Base-by-base conservation (phyloP, 148 eudicot genomes). In the Camellia sinensis region DNA sequence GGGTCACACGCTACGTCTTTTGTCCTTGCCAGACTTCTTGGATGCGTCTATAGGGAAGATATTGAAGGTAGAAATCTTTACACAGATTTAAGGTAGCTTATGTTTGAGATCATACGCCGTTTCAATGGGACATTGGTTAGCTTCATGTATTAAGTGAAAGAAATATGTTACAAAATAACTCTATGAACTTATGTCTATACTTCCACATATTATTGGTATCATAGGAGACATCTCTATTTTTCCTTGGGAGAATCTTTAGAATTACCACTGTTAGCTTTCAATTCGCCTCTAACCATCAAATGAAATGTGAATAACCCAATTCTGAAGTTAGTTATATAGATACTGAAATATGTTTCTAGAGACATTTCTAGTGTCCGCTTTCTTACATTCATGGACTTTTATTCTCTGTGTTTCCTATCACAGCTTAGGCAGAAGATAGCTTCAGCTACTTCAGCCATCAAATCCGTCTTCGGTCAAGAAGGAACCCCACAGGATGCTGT, bases 41-140 rank as follows among this genome's bases (percentile, higher is more conserved):
- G 99, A 95, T 87, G 95, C 93, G 78, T 95, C 99, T 17, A 95
- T 95, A 37, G 98, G 99, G 64, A 93, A 93, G 87, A 93, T 95
- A 81, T 74, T 95, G 70, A 93, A 91, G 96, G 99, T 95, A 76
- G 19, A 41, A 71, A 8, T 74, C 19, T 62, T 62, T 21, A 63
- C 64, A 54, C 11, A 12, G 50, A 29, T 53, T 60, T 50, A n/a
- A 37, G 70, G 14, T 8, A 7, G 17, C 22, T 22, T 7, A 46
- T 71, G 73, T 54, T 65, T 37, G 65, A 74, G 46, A 7, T 53
- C 13, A 57, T n/a, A 56, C 14, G 48, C 48, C 48, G 21, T 62
- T 66, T 66, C 41, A 2, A 46, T 64, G 43, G 52, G 64, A 46
- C 63, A 63, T 22, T 63, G 41, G 40, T 21, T 76, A n/a, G 5